Conservation (phyloP, 2,329 filamentous ascomycete species). For the Thielaviopsis euricoi region DNA sequence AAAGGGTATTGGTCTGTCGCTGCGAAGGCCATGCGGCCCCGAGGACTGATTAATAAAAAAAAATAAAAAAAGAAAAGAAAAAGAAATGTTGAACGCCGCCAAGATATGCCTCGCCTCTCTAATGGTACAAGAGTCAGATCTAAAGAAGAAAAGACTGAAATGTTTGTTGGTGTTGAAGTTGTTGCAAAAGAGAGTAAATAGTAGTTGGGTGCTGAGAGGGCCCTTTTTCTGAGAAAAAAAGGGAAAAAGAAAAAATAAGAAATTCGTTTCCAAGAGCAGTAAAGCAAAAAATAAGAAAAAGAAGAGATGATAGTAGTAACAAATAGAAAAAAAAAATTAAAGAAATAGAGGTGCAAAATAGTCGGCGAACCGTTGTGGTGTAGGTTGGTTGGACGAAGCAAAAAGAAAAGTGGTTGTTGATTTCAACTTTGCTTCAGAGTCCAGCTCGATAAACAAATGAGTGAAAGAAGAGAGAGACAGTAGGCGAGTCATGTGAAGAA, state of each 20-base stretch:
- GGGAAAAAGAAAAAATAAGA: background rate
- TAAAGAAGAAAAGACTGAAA: background rate
- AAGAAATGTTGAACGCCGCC: constrained; percentile 6
- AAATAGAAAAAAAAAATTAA: background rate
- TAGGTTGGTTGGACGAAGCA: background rate
- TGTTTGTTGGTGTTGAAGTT: background rate
- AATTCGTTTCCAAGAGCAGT: background rate
- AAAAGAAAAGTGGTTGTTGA: background rate
- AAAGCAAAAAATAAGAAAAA: background rate
- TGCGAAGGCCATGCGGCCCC: background rate
- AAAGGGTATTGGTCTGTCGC: background rate
- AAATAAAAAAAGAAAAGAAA: constrained; percentile 1
- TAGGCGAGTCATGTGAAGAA: background rate
- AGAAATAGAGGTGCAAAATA: background rate
- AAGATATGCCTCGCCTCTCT: constrained; percentile 6
- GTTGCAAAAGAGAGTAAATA: constrained; percentile 9
- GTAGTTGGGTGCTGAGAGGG: constrained; percentile 8
- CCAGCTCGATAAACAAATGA: background rate
- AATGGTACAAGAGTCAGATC: constrained; percentile 5
- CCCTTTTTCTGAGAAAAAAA: background rate
- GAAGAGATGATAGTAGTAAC: background rate
- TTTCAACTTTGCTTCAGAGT: background rate
- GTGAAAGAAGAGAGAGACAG: background rate
- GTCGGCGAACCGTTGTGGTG: background rate
- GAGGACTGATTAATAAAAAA: background rate